These are phyloP conservation scores for Galerina sulciceps DNA, from an alignment of 768 basidiomycete genomes.

Conservation along the genomic window DNA sequence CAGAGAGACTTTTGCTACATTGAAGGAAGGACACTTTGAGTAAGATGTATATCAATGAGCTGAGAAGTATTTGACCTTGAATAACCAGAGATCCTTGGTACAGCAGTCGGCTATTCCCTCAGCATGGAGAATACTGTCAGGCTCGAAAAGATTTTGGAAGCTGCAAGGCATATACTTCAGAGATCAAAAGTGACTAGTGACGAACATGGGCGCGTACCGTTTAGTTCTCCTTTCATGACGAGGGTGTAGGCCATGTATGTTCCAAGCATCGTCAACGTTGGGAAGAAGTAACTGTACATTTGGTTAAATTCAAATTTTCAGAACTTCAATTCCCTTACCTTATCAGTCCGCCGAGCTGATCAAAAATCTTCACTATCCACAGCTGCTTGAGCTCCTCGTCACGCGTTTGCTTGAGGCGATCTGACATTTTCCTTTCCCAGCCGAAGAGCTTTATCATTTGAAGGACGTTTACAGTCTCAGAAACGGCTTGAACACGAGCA, in stretches of 20 bases:
- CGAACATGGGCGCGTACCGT: slow-evolving; percentile 7
- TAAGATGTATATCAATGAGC: too few species aligned
- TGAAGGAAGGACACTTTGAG: neutral
- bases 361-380: slow-evolving; percentile 18
- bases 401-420: slow-evolving; percentile 57
- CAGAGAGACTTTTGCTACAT: slow-evolving; percentile 57
- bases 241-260: slow-evolving; percentile 62
- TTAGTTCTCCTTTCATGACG: slow-evolving; percentile 43
- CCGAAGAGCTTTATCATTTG: slow-evolving; percentile 78
- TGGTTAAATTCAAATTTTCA: neutral
- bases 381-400: slow-evolving; percentile 57
- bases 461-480: slow-evolving; percentile 60
- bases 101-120: slow-evolving; percentile 42
- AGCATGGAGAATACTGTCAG: slow-evolving; percentile 68
- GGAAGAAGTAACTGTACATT: slow-evolving; percentile 25
- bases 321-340: neutral
- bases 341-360: neutral
- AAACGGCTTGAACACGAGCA: slow-evolving; percentile 61
- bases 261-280: slow-evolving; percentile 67
- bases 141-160: slow-evolving; percentile 55
- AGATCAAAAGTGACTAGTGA: neutral
- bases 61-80: slow-evolving; percentile 30
- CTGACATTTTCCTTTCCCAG: slow-evolving; percentile 62
- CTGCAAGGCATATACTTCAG: slow-evolving; percentile 28
- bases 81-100: slow-evolving; percentile 25